Percentiles rank a stretch among this genome's conserved stretches.
Conservation (phyloP, 2,329 filamentous ascomycete species). For the Cryphonectria carpinicola region DNA sequence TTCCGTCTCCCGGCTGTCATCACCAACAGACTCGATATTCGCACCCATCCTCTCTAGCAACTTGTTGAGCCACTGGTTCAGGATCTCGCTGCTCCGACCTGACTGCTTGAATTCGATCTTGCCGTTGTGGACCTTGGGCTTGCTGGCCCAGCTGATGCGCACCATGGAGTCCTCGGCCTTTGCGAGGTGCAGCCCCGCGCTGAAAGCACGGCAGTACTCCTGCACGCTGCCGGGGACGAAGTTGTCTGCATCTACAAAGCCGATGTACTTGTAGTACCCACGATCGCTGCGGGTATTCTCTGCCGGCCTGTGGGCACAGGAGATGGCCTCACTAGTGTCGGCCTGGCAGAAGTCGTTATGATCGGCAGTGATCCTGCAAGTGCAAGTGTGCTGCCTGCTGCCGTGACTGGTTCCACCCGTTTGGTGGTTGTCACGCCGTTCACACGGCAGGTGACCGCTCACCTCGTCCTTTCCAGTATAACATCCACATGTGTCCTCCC, state of each 20-base stretch:
- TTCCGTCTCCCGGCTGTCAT: constrained; percentile 2
- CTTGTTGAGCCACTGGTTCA: constrained; percentile 39
- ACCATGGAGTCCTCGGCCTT: constrained; percentile 36
- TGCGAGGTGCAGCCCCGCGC: constrained; percentile 37
- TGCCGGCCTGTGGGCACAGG: background rate
- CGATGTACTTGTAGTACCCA: constrained; percentile 35
- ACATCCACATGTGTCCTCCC: background rate
- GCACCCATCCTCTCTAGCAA: constrained; percentile 30
- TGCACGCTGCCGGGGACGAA: constrained; percentile 36
- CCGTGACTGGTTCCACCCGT: constrained; percentile 5
- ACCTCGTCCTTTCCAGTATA: background rate
- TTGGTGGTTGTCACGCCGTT: constrained; percentile 7
- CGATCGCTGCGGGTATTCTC: background rate
- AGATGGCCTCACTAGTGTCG: too few species aligned
- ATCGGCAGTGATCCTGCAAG: background rate
- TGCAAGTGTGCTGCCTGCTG: constrained; percentile 3
- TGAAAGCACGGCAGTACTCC: constrained; percentile 40
- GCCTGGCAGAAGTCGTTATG: background rate
- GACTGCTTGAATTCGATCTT: constrained; percentile 34
- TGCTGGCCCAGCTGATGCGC: constrained; percentile 39
- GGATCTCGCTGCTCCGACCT: constrained; percentile 38
- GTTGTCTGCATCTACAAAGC: constrained; percentile 42
- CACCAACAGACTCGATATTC: constrained; percentile 15
- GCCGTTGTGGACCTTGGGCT: constrained; percentile 38
- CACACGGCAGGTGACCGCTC: background rate